A percentile compares a stretch with the other conserved stretches of the same genome.
phyloP scores from a whole-genome alignment of 768 basidiomycete species.

The Suillus luteus region DNA sequence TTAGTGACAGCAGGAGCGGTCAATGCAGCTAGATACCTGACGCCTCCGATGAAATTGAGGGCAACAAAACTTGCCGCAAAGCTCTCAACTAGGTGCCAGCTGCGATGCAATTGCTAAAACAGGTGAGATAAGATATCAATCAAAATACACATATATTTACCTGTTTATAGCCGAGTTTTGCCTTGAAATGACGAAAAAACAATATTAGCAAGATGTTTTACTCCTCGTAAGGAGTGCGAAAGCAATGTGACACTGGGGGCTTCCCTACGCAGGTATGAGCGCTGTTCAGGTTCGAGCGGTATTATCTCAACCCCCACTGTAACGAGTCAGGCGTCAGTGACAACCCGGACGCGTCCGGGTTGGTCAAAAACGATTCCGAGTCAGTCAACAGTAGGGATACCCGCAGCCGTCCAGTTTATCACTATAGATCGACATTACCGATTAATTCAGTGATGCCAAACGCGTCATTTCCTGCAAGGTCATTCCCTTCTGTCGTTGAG shows the following conservation, averaged over 20 bases:
- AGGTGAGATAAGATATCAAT: constrained; percentile 11
- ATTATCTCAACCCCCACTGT: constrained; percentile 85
- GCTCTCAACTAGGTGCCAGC: constrained; percentile 80
- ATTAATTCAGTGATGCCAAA: constrained; percentile 40
- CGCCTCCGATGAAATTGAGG: constrained; percentile 89
- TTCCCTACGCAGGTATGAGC: constrained; percentile 99
- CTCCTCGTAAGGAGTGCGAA: constrained; percentile 43
- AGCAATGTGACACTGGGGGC: constrained; percentile 69
- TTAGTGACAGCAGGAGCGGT: background rate
- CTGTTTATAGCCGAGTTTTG: constrained; percentile 79
- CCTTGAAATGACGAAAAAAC: constrained; percentile 48
- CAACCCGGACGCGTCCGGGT: constrained; percentile 21
- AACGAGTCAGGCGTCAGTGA: constrained; percentile 22
- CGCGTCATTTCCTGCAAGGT: constrained; percentile 33
- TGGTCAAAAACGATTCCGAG: constrained; percentile 21
- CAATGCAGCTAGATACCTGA: constrained; percentile 51
- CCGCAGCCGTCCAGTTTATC: constrained; percentile 82
- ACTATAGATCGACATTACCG: constrained; percentile 76
- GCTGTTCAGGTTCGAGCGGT: constrained; percentile 98
- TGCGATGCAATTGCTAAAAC: constrained; percentile 78
- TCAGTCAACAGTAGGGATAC: constrained; percentile 62
- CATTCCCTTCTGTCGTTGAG: constrained; percentile 30
- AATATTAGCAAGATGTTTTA: constrained; percentile 50
- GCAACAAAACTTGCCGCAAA: constrained; percentile 88
- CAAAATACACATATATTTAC: constrained; percentile 36